Conservation (phyloP, 768 basidiomycete genomes). For the Pleurotus djamor region DNA sequence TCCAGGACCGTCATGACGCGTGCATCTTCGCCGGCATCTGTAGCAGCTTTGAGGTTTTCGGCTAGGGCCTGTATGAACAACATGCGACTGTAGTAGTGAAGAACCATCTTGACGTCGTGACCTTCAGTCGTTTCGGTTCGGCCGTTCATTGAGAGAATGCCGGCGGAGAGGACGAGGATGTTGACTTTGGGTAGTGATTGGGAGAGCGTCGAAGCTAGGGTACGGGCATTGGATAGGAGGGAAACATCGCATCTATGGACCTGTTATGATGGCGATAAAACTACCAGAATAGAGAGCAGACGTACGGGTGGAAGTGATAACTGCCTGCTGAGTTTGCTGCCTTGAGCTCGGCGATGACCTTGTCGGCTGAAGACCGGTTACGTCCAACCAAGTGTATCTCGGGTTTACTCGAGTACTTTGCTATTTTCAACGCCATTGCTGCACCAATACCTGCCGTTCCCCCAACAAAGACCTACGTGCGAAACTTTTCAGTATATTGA, state of each 20-base stretch:
- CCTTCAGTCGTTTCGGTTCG: slow-evolving; percentile 43
- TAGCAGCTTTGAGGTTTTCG: slow-evolving; percentile 40
- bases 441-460: slow-evolving; percentile 49
- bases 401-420: slow-evolving; percentile 41
- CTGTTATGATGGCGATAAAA: slow-evolving; percentile 22
- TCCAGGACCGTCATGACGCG: slow-evolving; percentile 44
- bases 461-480: slow-evolving; percentile 32
- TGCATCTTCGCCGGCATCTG: slow-evolving; percentile 44
- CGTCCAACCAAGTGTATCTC: slow-evolving; percentile 54
- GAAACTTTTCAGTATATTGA: neutral
- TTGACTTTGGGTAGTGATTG: slow-evolving; percentile 43
- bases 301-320: slow-evolving; percentile 4
- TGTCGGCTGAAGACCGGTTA: slow-evolving; percentile 44
- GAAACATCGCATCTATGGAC: slow-evolving; percentile 48
- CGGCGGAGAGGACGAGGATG: slow-evolving; percentile 47
- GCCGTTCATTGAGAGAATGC: slow-evolving; percentile 33
- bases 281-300: neutral
- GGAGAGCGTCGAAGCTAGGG: slow-evolving; percentile 23
- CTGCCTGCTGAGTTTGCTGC: slow-evolving; percentile 14
- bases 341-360: slow-evolving; percentile 37
- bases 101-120: slow-evolving; percentile 37
- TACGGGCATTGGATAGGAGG: slow-evolving; percentile 48
- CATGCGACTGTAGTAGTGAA: slow-evolving; percentile 54
- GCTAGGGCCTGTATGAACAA: slow-evolving; percentile 45
- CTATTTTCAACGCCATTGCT: slow-evolving; percentile 43